Conservation (phyloP, 2,329 filamentous ascomycete genomes). For the Diplodia scrobiculata region DNA sequence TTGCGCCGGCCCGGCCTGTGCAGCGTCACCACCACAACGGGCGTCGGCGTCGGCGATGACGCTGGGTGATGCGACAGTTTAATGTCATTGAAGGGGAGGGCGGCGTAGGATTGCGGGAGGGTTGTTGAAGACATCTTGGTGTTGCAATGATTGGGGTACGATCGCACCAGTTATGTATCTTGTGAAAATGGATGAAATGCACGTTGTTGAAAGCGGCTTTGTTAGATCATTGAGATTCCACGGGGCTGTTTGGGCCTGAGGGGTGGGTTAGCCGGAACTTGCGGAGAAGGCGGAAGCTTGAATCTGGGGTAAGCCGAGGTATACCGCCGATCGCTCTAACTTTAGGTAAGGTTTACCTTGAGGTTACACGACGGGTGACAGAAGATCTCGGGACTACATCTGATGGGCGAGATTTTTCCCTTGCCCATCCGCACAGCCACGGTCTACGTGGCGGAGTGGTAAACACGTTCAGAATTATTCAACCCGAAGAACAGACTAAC, state of each 20-base stretch:
- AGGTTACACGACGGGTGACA: slow-evolving; percentile 1
- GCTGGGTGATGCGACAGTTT: slow-evolving; percentile 46
- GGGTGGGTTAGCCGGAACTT: neutral
- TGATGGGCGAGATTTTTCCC: too few relatives aligned
- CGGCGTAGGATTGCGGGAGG: slow-evolving; percentile 47
- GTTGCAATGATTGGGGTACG: neutral
- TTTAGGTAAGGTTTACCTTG: neutral
- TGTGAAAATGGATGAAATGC: neutral
- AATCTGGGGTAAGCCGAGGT: slow-evolving; percentile 26
- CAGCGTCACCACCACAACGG: slow-evolving; percentile 64
- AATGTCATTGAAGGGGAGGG: slow-evolving; percentile 48
- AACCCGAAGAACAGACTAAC: too few relatives aligned
- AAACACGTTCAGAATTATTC: too few relatives aligned
- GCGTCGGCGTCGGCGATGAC: slow-evolving; percentile 58
- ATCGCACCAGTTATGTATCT: too few relatives aligned
- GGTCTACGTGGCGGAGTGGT: too few relatives aligned
- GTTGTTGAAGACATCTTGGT: neutral
- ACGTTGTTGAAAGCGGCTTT: neutral
- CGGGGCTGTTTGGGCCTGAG: neutral
- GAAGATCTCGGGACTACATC: too few relatives aligned
- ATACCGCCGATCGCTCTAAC: neutral
- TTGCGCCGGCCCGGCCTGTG: slow-evolving; percentile 68
- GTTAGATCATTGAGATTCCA: neutral
- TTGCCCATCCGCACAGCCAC: too few relatives aligned
- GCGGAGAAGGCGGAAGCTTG: slow-evolving; percentile 9